phyloP scores from a whole-genome alignment of 768 basidiomycete genomes.

The Boletus reticuloceps region DNA sequence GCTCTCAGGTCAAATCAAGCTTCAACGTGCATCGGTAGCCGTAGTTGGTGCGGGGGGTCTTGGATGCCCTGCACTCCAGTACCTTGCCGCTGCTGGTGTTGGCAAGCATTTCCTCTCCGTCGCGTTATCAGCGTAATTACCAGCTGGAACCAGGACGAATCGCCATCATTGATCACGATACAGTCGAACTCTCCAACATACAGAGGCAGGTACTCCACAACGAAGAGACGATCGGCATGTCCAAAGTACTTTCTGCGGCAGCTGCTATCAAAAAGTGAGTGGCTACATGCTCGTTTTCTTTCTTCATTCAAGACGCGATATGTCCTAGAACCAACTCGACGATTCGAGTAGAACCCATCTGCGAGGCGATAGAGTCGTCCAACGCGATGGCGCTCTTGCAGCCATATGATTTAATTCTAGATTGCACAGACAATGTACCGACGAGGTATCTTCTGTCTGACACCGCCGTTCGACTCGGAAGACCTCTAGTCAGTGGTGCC shows the following conservation, averaged over 20 bases:
- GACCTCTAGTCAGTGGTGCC: conserved; percentile 89
- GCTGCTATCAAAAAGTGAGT: conserved; percentile 61
- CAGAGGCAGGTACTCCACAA: conserved; percentile 92
- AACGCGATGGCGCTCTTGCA: conserved; percentile 65
- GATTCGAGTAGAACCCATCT: conserved; percentile 55
- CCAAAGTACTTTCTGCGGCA: conserved; percentile 83
- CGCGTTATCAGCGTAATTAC: conserved; percentile 3
- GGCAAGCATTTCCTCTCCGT: conserved; percentile 48
- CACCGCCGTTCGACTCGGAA: conserved; percentile 67
- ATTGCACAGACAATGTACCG: conserved; percentile 92
- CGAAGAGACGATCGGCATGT: conserved; percentile 64
- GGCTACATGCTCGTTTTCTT: not conserved
- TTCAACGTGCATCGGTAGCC: conserved; percentile 71
- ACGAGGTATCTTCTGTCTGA: conserved; percentile 94
- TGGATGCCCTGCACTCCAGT: conserved; percentile 94
- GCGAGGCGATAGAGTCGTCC: conserved; percentile 49
- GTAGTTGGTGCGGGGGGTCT: conserved; percentile 96
- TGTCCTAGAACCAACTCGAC: conserved; percentile 70
- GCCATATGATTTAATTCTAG: conserved; percentile 75
- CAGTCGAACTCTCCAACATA: conserved; percentile 85
- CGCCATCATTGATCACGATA: conserved; percentile 86
- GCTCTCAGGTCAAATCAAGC: conserved; percentile 73
- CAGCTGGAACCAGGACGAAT: conserved; percentile 58
- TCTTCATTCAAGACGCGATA: not conserved
- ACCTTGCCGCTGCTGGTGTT: conserved; percentile 88